phyloP scores from a whole-genome alignment of 345 rosid genomes.

The Citrus maxima region DNA sequence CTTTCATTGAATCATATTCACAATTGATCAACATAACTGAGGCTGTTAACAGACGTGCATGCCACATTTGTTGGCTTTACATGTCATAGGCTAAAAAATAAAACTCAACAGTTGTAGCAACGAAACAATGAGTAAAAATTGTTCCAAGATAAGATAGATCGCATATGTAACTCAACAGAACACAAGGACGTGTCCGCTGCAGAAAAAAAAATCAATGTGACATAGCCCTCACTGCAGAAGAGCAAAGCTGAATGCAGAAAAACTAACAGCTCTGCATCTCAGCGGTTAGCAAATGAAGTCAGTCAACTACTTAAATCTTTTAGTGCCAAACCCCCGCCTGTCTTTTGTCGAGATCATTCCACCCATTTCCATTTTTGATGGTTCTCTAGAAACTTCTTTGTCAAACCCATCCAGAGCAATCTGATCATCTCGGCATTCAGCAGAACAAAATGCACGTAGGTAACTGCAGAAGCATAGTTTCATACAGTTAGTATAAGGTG shows the following conservation, averaged over 20 bases:
- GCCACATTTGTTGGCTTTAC: neutral
- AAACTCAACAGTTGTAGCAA: neutral
- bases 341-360: neutral
- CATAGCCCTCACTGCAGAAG: neutral
- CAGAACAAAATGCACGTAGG: slow-evolving; percentile 30
- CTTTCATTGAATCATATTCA: neutral
- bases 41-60: neutral
- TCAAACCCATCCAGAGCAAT: slow-evolving; percentile 31
- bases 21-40: neutral
- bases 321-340: neutral
- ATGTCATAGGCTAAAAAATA: neutral
- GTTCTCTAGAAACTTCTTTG: slow-evolving; percentile 1
- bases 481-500: neutral
- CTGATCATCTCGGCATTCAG: slow-evolving; percentile 21
- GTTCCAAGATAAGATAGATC: neutral
- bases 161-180: neutral
- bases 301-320: slow-evolving; percentile 2
- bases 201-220: neutral
- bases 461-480: slow-evolving; percentile 16
- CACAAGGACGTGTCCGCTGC: neutral
- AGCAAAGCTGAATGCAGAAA: neutral
- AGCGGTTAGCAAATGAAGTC: neutral
- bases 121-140: neutral
- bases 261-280: slow-evolving; percentile 6
- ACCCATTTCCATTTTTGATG: neutral